phyloP scores from a whole-genome alignment of 306 rosid genomes.

The Parietaria judaica region DNA sequence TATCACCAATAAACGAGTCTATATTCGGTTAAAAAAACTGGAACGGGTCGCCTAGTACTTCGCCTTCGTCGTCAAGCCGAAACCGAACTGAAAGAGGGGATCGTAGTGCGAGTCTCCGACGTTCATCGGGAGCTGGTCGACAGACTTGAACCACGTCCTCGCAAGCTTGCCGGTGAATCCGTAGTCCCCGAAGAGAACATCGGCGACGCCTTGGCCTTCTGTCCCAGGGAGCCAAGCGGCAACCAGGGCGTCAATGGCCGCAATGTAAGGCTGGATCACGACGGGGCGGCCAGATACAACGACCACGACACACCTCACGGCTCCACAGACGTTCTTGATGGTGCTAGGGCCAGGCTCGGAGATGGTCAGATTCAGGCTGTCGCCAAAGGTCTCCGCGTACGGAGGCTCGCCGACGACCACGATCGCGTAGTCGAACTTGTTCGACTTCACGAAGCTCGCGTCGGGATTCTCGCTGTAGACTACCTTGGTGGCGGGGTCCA shows the following conservation, averaged over 20 bases:
- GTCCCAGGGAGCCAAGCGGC: conserved; percentile 99
- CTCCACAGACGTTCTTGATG: conserved; percentile 57
- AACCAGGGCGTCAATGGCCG: conserved; percentile 60
- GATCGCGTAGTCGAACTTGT: conserved; percentile 52
- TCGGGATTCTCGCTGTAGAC: conserved; percentile 73
- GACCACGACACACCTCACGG: conserved; percentile 55
- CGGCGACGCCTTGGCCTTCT: conserved; percentile 88
- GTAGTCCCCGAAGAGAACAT: conserved; percentile 59
- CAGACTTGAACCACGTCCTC: conserved; percentile 72
- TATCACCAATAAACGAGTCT: too few relatives aligned
- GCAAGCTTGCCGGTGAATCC: conserved; percentile 81
- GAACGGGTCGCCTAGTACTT: too few relatives aligned
- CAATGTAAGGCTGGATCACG: conserved; percentile 61
- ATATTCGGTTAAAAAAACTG: too few relatives aligned
- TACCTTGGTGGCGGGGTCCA: conserved; percentile 55
- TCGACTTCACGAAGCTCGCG: conserved; percentile 47
- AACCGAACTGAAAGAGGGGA: conserved; percentile 69
- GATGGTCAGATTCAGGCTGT: conserved; percentile 62
- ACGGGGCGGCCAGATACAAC: conserved; percentile 84
- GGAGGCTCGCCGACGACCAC: conserved; percentile 86
- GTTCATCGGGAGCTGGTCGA: conserved; percentile 77
- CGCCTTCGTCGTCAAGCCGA: conserved; percentile 58
- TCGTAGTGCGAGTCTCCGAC: conserved; percentile 69
- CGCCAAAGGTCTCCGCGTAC: conserved; percentile 76
- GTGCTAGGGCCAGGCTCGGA: conserved; percentile 68